Evolutionary conservation across 192 early-diverging fungal genomes (phyloP).

Genomic region (Entophlyctis helioformis): DNA sequence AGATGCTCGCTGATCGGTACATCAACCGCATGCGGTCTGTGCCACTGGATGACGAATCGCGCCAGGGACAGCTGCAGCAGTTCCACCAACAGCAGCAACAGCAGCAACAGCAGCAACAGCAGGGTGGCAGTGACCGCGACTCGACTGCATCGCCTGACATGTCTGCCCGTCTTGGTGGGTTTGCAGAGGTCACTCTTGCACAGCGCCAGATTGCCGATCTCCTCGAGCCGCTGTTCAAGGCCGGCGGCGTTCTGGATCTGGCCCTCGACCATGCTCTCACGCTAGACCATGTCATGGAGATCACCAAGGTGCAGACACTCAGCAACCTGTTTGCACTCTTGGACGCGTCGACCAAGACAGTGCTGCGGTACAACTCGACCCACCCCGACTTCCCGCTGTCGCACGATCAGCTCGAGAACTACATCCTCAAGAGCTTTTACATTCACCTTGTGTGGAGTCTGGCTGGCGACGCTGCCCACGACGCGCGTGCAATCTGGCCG

Average conservation of each 20-base stretch:
- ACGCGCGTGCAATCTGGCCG: slow-evolving; percentile 61
- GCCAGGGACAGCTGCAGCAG: too few relatives aligned
- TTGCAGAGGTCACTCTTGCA: too few relatives aligned
- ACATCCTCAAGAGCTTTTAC: slow-evolving; percentile 72
- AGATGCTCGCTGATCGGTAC: slow-evolving; percentile 75
- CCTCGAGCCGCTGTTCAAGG: slow-evolving; percentile 56
- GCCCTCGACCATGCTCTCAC: slow-evolving; percentile 54
- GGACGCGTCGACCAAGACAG: slow-evolving; percentile 70
- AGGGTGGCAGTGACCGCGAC: too few relatives aligned
- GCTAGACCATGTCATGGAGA: slow-evolving; percentile 98
- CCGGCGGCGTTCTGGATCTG: slow-evolving; percentile 63
- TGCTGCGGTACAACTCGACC: slow-evolving; percentile 81
- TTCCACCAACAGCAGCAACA: too few relatives aligned
- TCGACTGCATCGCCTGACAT: too few relatives aligned
- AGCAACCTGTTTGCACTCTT: slow-evolving; percentile 83
- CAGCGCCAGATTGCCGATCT: slow-evolving; percentile 70
- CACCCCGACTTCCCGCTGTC: slow-evolving; percentile 93
- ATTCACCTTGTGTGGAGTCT: slow-evolving; percentile 90
- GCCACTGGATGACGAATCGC: slow-evolving; percentile 72
- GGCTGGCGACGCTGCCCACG: slow-evolving; percentile 73
- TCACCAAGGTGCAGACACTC: slow-evolving; percentile 73
- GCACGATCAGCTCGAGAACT: slow-evolving; percentile 60
- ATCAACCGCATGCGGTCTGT: slow-evolving; percentile 61
- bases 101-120: too few relatives aligned
- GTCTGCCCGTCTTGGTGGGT: too few relatives aligned